phyloP scores from a whole-genome alignment of 1,139 yeast genomes.

The Candida sp. region DNA sequence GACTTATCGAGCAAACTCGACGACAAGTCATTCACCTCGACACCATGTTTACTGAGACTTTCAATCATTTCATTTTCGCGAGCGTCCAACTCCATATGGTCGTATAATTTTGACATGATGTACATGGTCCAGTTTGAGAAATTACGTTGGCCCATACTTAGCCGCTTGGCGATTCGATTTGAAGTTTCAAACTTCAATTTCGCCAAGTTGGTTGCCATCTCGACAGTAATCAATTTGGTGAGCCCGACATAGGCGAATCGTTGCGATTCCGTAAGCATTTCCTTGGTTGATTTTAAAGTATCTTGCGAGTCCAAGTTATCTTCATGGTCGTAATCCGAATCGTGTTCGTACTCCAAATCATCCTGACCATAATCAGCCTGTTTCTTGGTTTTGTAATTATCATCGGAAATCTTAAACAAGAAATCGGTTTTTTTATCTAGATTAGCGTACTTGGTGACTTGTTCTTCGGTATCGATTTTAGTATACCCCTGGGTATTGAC shows the following conservation, averaged over 20 bases:
- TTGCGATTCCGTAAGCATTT: conserved; percentile 78
- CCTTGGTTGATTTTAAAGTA: conserved; percentile 77
- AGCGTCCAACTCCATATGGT: conserved; percentile 70
- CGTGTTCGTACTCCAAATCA: conserved; percentile 19
- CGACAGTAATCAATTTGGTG: conserved; percentile 69
- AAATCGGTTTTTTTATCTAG: conserved; percentile 84
- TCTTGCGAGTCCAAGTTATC: conserved; percentile 50
- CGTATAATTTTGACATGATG: conserved; percentile 67
- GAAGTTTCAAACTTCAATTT: conserved; percentile 50
- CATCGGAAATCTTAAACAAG: conserved; percentile 44
- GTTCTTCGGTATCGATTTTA: conserved; percentile 83
- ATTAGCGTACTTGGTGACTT: conserved; percentile 71
- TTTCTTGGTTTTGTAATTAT: conserved; percentile 11
- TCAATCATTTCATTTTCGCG: conserved; percentile 90
- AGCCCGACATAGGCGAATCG: conserved; percentile 92
- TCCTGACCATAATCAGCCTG: conserved; percentile 16
- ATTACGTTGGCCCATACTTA: conserved; percentile 73
- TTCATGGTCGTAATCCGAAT: conserved; percentile 29
- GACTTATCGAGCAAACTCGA: conserved; percentile 49
- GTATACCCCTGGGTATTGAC: conserved; percentile 64
- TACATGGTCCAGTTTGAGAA: conserved; percentile 85
- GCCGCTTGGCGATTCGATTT: conserved; percentile 51
- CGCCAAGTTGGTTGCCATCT: conserved; percentile 80
- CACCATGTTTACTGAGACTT: conserved; percentile 78
- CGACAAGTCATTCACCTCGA: conserved; percentile 69